Percentiles rank a stretch among this genome's conserved stretches.
phyloP scores from a whole-genome alignment of 208 protist genomes.

The Acanthamoeba castellanii region DNA sequence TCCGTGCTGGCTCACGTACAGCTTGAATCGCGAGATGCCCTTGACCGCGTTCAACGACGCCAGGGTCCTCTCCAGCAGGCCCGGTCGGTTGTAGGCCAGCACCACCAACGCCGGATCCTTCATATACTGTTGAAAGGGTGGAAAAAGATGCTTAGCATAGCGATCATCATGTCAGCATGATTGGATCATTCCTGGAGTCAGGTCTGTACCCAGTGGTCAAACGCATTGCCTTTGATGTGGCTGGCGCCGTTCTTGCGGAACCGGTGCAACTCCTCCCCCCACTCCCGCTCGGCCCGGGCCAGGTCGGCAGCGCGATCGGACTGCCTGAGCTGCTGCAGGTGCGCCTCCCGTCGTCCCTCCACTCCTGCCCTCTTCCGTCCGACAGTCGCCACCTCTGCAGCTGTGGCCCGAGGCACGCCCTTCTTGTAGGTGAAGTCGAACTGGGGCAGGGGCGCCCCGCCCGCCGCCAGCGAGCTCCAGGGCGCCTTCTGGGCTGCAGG shows the following conservation, averaged over 20 bases:
- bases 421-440: conserved; percentile 34
- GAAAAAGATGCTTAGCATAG: not conserved
- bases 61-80: not conserved
- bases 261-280: not conserved
- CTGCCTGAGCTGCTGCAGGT: not conserved
- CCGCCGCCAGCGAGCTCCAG: not conserved
- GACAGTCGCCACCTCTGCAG: not conserved
- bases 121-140: conserved; percentile 2
- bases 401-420: not conserved
- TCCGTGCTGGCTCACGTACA: conserved; percentile 69
- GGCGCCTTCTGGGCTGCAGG: not conserved
- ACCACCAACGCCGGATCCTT: conserved; percentile 62
- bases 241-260: no score
- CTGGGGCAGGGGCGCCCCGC: not conserved
- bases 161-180: not conserved
- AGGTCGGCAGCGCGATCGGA: not conserved
- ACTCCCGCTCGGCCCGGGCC: not conserved
- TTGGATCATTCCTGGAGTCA: not conserved
- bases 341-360: not conserved
- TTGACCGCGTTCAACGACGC: conserved; percentile 8
- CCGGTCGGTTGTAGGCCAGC: conserved; percentile 60
- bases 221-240: not conserved
- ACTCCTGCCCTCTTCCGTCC: not conserved
- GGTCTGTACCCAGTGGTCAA: no score
- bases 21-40: conserved; percentile 21